Conservation (phyloP, 1,139 yeast species). For the Yamadazyma diddensiae region DNA sequence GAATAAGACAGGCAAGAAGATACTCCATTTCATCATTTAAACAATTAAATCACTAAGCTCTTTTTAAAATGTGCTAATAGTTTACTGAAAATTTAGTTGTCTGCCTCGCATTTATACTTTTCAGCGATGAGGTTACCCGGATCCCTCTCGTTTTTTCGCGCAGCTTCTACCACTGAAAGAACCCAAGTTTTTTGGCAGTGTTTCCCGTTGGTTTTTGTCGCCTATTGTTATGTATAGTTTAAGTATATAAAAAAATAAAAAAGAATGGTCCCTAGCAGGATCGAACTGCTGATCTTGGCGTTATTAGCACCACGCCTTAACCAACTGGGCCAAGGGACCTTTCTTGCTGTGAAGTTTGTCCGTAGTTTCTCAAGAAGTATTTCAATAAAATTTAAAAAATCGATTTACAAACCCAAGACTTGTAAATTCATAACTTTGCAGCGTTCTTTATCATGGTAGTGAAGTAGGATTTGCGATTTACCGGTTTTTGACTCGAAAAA, state of each 20-base stretch:
- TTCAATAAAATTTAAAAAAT: too few relatives aligned
- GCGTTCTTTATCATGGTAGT: too few relatives aligned
- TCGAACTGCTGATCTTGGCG: constrained; percentile 85
- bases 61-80: constrained; percentile 10
- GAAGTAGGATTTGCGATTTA: too few relatives aligned
- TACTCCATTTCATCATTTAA: constrained; percentile 56
- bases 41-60: constrained; percentile 15
- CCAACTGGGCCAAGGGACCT: constrained; percentile 89
- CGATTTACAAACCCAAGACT: too few relatives aligned
- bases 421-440: too few relatives aligned
- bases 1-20: constrained; percentile 80
- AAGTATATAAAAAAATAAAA: neutral
- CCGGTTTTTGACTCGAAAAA: too few relatives aligned
- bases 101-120: constrained; percentile 7
- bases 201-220: too few relatives aligned
- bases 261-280: constrained; percentile 75
- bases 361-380: too few relatives aligned
- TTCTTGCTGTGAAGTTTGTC: too few relatives aligned
- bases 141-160: neutral
- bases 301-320: constrained; percentile 88
- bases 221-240: too few relatives aligned
- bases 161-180: too few relatives aligned
- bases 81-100: constrained; percentile 5
- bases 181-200: too few relatives aligned
- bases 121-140: constrained; percentile 7